Percentiles rank a stretch among this genome's conserved stretches.
Evolutionary conservation across 2,329 filamentous ascomycete species (phyloP).

Genomic region (Bipolaris gigantea): DNA sequence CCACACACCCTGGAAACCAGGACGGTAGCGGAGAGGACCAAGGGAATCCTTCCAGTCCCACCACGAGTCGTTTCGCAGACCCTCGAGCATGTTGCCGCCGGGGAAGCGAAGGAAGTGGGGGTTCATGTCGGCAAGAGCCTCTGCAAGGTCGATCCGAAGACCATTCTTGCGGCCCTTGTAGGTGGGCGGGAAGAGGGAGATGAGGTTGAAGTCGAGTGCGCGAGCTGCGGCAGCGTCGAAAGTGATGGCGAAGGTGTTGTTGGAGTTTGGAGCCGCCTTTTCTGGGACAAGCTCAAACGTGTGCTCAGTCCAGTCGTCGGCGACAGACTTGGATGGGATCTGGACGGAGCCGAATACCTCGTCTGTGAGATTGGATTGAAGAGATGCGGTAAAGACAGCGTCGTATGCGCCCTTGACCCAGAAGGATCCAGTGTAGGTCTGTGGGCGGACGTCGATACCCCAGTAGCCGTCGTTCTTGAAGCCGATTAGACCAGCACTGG

Average conservation of each 20-base stretch:
- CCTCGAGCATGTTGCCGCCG: conserved; percentile 54
- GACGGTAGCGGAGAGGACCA: conserved; percentile 53
- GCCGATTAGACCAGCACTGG: conserved; percentile 47
- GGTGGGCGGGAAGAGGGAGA: conserved; percentile 58
- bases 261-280: conserved; percentile 48
- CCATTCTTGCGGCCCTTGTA: conserved; percentile 58
- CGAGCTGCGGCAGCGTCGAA: conserved; percentile 46
- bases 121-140: conserved; percentile 49
- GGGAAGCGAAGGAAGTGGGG: conserved; percentile 55
- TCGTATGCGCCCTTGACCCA: conserved; percentile 48
- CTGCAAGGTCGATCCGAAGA: conserved; percentile 53
- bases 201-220: conserved; percentile 52
- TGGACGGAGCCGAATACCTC: conserved; percentile 47
- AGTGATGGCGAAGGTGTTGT: conserved; percentile 57
- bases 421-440: conserved; percentile 56
- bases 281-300: conserved; percentile 42
- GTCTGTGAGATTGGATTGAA: conserved; percentile 47
- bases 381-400: conserved; percentile 44
- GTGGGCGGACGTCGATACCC: conserved; percentile 54
- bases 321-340: conserved; percentile 34
- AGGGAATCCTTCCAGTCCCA: conserved; percentile 55
- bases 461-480: conserved; percentile 56
- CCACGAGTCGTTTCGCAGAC: conserved; percentile 26
- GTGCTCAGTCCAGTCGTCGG: conserved; percentile 47
- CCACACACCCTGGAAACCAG: conserved; percentile 52